phyloP scores from a whole-genome alignment of 1,284 basidiomycete genomes.

The Naganishia liquefaciens region DNA sequence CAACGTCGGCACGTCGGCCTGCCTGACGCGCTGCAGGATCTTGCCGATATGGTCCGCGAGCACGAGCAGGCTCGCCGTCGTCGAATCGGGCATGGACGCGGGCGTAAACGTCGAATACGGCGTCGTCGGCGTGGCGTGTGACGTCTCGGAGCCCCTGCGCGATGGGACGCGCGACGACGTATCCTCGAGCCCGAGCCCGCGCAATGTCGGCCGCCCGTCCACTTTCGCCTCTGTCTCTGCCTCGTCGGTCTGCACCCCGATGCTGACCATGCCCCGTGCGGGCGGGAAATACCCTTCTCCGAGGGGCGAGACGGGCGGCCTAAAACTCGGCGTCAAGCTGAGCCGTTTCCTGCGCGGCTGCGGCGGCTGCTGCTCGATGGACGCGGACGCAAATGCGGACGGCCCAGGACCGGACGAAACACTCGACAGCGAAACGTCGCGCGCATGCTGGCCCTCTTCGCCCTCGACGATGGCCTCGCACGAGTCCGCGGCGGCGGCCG shows the following conservation, averaged over 20 bases:
- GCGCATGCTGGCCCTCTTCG: too few species aligned
- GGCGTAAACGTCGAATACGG: conserved; percentile 30
- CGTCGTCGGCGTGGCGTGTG: conserved; percentile 35
- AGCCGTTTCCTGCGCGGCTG: conserved; percentile 8
- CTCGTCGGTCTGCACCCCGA: conserved; percentile 25
- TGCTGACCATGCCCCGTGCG: neutral
- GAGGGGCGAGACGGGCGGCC: conserved; percentile 30
- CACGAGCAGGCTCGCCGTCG: conserved; percentile 57
- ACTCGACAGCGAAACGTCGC: too few species aligned
- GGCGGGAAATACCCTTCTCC: conserved; percentile 24
- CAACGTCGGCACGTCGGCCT: conserved; percentile 83
- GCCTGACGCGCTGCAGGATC: conserved; percentile 68
- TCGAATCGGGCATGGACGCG: conserved; percentile 36
- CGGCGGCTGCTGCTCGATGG: too few species aligned
- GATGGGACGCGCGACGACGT: too few species aligned
- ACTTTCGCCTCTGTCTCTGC: neutral
- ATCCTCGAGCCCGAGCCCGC: conserved; percentile 26
- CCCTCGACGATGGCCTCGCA: neutral
- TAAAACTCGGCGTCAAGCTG: conserved; percentile 9
- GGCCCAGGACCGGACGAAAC: too few species aligned
- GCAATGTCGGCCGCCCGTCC: conserved; percentile 7
- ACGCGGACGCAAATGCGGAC: too few species aligned
- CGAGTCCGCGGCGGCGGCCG: neutral
- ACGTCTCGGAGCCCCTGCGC: conserved; percentile 12
- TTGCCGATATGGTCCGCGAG: conserved; percentile 71